Evolutionary conservation across 2,329 filamentous ascomycete genomes (phyloP), one percentile per base, ranked within the genome.

Genomic region (Fusarium euwallaceae): DNA sequence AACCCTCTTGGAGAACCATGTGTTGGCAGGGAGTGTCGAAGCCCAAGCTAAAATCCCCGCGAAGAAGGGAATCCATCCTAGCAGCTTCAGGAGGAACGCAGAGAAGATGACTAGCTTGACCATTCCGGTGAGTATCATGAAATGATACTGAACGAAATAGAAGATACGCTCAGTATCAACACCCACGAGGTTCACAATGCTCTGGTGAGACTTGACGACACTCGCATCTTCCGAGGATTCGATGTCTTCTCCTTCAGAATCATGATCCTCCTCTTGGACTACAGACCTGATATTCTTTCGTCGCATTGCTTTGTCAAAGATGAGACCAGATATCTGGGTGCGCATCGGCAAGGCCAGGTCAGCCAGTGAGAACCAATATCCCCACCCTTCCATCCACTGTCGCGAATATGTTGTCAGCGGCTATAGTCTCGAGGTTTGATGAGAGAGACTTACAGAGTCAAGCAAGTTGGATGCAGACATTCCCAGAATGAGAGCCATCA

Each of bases 291-390:
- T 89, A 80, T 95, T 93, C 80, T 95, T 95, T 53, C 92, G 88
- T 37, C 92, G 88, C 86, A 95, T 90, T 0, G 92, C 89, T 80
- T 96, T 96, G 64, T 91, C 89, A 76, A 95, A 95, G 16, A 95
- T 88, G 8, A 94, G 86, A 1, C 92, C 88, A 2, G 92, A 90
- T 1, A 96, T 84, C 76, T 95, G 92, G 29, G 90, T 88, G 51
- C 92, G 90, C 14, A 95, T 84, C 0, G 92, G 92, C 29, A 94
- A 86, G 48, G 87, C 87, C 9, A 95, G 79, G 61, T 90, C 87
- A 1, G 88, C 86, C 80, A 88, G 91, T 0, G 89, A 89, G 41
- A 92, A 83, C 91, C 92, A 95, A 74, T 88, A 91, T 16, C 92
- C 80, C 84, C 89, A 92, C 0, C 88, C 85, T 76, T 94, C 92